phyloP scores from a whole-genome alignment of 1,284 basidiomycete species.

The Boletus sp. region DNA sequence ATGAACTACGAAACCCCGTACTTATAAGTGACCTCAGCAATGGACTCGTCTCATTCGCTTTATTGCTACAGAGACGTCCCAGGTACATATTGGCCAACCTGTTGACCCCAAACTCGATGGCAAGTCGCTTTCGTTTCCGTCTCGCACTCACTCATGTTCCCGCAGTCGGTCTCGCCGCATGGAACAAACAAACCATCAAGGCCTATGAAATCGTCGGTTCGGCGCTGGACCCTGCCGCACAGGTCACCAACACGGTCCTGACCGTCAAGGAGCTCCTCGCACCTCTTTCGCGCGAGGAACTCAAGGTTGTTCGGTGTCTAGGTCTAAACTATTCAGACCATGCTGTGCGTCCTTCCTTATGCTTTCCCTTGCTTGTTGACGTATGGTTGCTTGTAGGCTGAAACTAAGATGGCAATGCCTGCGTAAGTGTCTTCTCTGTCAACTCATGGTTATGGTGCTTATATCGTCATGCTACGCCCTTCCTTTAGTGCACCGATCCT shows the following conservation, averaged over 20 bases:
- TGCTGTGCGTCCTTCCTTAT: constrained; percentile 60
- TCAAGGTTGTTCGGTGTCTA: constrained; percentile 74
- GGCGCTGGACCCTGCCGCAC: constrained; percentile 63
- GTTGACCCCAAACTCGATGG: constrained; percentile 69
- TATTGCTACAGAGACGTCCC: constrained; percentile 73
- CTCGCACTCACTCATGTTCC: constrained; percentile 10
- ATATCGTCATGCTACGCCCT: neutral
- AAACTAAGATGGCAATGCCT: constrained; percentile 65
- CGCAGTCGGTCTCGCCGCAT: constrained; percentile 69
- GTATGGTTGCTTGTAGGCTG: constrained; percentile 49
- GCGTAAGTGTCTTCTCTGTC: constrained; percentile 46
- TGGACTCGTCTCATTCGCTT: constrained; percentile 87
- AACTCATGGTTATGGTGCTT: neutral
- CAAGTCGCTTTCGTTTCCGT: constrained; percentile 33
- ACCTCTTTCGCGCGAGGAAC: constrained; percentile 67
- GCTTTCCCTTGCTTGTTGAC: neutral
- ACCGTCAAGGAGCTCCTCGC: constrained; percentile 74
- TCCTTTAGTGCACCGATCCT: constrained; percentile 63
- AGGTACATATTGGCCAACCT: constrained; percentile 79
- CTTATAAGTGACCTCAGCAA: constrained; percentile 45
- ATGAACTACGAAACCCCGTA: neutral
- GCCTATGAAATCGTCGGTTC: constrained; percentile 73
- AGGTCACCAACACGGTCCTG: constrained; percentile 61
- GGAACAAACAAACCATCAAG: constrained; percentile 56
- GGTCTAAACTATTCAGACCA: constrained; percentile 84